Conservation (phyloP, 2,329 filamentous ascomycete genomes). For the Penicillium sp. region DNA sequence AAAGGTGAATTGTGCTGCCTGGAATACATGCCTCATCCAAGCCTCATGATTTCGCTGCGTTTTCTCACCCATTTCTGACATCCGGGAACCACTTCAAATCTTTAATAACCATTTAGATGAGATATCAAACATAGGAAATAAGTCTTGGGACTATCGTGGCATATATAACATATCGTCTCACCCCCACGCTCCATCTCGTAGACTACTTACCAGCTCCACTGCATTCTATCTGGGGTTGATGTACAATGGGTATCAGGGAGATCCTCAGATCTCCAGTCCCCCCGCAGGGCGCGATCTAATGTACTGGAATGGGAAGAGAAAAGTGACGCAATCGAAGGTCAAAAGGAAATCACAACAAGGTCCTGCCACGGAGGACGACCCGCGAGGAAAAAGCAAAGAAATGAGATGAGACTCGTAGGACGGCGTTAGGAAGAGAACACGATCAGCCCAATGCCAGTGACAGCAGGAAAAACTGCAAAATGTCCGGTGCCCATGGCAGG, state of each 20-base stretch:
- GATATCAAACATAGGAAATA: neutral
- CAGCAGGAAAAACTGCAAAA: slow-evolving; percentile 21
- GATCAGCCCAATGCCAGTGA: slow-evolving; percentile 18
- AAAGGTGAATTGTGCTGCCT: too few relatives aligned
- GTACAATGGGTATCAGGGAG: slow-evolving; percentile 28
- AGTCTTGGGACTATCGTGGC: slow-evolving; percentile 3
- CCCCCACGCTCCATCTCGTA: slow-evolving; percentile 7
- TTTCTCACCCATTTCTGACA: too few relatives aligned
- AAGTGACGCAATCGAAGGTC: neutral
- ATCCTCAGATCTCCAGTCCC: slow-evolving; percentile 18
- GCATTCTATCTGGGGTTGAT: slow-evolving; percentile 28
- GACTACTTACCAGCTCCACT: slow-evolving; percentile 17
- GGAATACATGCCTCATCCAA: too few relatives aligned
- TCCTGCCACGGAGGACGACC: neutral
- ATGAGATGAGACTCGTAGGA: slow-evolving; percentile 20
- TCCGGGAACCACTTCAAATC: neutral
- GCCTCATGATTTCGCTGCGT: too few relatives aligned
- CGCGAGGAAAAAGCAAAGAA: neutral
- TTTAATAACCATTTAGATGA: neutral
- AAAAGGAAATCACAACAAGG: slow-evolving; percentile 8
- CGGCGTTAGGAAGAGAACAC: slow-evolving; percentile 18
- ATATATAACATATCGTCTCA: slow-evolving; percentile 13
- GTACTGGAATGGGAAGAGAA: slow-evolving; percentile 17
- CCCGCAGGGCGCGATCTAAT: slow-evolving; percentile 23
- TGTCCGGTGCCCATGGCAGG: slow-evolving; percentile 15